Base-by-base conservation (phyloP, 1,139 yeast genomes). In the Pichia norvegensis region DNA sequence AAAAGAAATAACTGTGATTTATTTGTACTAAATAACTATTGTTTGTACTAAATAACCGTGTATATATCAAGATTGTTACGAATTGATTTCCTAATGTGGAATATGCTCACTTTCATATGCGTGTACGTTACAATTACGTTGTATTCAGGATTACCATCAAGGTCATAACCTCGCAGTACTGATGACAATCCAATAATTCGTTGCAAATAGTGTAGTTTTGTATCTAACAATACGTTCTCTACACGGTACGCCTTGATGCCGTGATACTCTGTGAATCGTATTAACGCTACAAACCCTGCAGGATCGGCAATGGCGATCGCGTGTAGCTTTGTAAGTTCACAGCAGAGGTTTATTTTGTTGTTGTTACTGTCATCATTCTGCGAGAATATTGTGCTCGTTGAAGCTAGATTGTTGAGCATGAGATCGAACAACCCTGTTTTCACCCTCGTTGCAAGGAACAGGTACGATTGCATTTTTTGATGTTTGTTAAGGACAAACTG, bases 211-310 rank as follows among this genome's bases (percentile, higher is more conserved):
- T n/a, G n/a, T n/a, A n/a, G n/a, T n/a, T n/a, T 51, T 38, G 54
- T 10, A 54, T 73, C 68, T 6, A 80, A 78, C 43, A 80, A 70
- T 1, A 75, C 58, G 52, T 68, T 72, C 55, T 82, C 90, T 53
- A 79, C 85, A 38, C 88, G 64, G 70, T 81, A 67, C 2, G 79
- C 77, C 52, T 66, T 71, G 0, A 81, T 58, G 0, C 86, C 86
- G 27, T 80, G 61, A 56, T 71, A 71, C 42, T 70, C 67, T 25
- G 84, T 79, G 37, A 82, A 58, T 36, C 90, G 61, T 63, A 80
- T 71, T 0, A 82, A 62, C 1, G 81, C 62, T 6, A 79, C 71
- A n/a, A 73, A 59, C 0, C 88, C 87, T 43, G 73, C 72, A 51
- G 81, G 87, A 0, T 81, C 67, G 0, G 73, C 81, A 0, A 72